phyloP scores from a whole-genome alignment of 2,329 filamentous ascomycete genomes.

The Trichoderma endophyticum region DNA sequence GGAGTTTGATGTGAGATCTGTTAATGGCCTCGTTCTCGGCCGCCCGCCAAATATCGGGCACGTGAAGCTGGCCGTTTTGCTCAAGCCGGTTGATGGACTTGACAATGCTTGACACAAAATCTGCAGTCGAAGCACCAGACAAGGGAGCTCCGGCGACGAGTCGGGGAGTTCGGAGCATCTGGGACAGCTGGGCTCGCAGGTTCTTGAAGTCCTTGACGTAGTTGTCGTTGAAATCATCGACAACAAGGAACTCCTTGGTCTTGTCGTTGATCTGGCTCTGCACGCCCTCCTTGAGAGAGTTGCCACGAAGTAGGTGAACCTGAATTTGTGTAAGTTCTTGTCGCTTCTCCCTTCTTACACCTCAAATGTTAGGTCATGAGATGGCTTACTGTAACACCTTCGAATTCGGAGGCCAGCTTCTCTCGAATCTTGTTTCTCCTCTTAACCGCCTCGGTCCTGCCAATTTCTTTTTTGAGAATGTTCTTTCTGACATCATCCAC shows the following conservation, averaged over 20 bases:
- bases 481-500: constrained; percentile 16
- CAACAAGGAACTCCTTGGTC: constrained; percentile 3
- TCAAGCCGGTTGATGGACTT: constrained; percentile 15
- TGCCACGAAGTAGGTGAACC: constrained; percentile 12
- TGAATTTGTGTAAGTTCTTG: background rate
- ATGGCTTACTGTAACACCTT: constrained; percentile 6
- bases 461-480: constrained; percentile 12
- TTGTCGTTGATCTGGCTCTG: constrained; percentile 12
- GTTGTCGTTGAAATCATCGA: constrained; percentile 13
- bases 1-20: constrained; percentile 14
- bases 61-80: constrained; percentile 10
- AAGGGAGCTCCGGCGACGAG: constrained; percentile 9
- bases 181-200: background rate
- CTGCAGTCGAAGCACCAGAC: constrained; percentile 1
- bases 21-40: constrained; percentile 12
- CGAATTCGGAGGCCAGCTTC: constrained; percentile 12
- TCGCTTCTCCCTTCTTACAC: background rate
- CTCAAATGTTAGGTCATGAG: background rate
- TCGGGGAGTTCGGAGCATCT: constrained; percentile 5
- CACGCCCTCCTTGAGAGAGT: constrained; percentile 12
- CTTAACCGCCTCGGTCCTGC: constrained; percentile 11
- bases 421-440: constrained; percentile 16
- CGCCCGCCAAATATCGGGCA: constrained; percentile 11
- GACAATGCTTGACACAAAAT: constrained; percentile 13
- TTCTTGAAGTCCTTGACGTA: constrained; percentile 16